These are phyloP conservation scores for Coniferiporia weirii DNA, from an alignment of 1,284 basidiomycete species.

Conservation along the genomic window DNA sequence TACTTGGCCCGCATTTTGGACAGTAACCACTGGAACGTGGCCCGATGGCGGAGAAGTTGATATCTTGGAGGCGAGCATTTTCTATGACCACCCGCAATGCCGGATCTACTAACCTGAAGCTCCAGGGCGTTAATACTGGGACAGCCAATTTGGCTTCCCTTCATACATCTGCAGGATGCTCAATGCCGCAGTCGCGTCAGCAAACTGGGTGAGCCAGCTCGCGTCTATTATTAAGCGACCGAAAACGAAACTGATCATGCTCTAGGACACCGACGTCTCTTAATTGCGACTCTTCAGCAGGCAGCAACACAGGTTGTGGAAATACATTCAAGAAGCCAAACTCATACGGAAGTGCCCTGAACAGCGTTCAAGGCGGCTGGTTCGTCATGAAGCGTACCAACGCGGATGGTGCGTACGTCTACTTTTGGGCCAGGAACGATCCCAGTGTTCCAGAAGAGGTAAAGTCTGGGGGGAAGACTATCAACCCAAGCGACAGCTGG, in stretches of 20 bases:
- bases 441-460: conserved; percentile 37
- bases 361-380: conserved; percentile 46
- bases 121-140: conserved; percentile 39
- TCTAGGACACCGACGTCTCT: conserved; percentile 8
- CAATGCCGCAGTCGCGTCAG: conserved; percentile 31
- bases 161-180: conserved; percentile 47
- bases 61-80: conserved; percentile 39
- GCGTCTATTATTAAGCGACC: background rate
- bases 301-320: conserved; percentile 61
- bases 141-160: conserved; percentile 45
- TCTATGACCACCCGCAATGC: background rate
- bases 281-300: conserved; percentile 45
- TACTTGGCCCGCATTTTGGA: conserved; percentile 69
- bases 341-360: conserved; percentile 50
- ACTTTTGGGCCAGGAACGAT: conserved; percentile 49
- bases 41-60: conserved; percentile 49
- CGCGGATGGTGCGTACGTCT: conserved; percentile 40
- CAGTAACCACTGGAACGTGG: conserved; percentile 47
- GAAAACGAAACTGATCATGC: conserved; percentile 22
- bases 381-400: conserved; percentile 39
- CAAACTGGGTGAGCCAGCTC: conserved; percentile 39
- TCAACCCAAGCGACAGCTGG: conserved; percentile 36
- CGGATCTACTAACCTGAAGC: background rate
- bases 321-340: conserved; percentile 36
- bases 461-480: conserved; percentile 21